Conservation (phyloP, 176 grass and related monocot genomes). For the Oryza australiensis region DNA sequence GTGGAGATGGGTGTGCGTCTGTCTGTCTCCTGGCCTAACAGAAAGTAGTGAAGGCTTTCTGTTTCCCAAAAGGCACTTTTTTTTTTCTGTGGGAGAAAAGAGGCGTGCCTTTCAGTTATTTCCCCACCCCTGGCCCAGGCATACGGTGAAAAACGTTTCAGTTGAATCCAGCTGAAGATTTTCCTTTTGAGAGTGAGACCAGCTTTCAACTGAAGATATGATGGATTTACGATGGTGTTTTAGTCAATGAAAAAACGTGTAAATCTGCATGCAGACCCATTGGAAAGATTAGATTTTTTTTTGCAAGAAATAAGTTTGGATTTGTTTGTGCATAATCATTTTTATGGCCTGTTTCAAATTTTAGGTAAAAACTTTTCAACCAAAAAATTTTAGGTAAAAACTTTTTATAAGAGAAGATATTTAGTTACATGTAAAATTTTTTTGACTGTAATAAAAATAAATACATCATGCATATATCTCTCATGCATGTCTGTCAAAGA, state of each 20-base stretch:
- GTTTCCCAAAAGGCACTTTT: slow-evolving; percentile 26
- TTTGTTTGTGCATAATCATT: too few species aligned
- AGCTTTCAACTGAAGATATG: neutral
- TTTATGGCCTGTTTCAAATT: too few species aligned
- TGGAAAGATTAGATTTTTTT: neutral
- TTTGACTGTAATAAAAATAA: too few species aligned
- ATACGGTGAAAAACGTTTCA: neutral
- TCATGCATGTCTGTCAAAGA: too few species aligned
- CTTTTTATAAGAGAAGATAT: too few species aligned
- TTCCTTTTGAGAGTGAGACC: neutral
- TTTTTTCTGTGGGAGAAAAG: slow-evolving; percentile 31
- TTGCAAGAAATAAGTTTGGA: neutral
- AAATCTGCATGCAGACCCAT: neutral
- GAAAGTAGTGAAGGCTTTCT: slow-evolving; percentile 47
- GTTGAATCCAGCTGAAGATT: neutral
- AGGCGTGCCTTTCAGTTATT: slow-evolving; percentile 17
- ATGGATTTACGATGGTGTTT: neutral
- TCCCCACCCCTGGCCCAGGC: neutral
- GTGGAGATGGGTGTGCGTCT: neutral
- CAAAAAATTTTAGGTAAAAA: too few species aligned
- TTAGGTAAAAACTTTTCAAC: too few species aligned
- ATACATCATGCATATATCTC: too few species aligned
- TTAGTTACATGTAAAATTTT: too few species aligned
- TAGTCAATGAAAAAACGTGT: too few species aligned
- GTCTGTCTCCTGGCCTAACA: slow-evolving; percentile 23